Base-by-base conservation (phyloP, 495 filamentous ascomycete genomes). In the Neurospora africana region DNA sequence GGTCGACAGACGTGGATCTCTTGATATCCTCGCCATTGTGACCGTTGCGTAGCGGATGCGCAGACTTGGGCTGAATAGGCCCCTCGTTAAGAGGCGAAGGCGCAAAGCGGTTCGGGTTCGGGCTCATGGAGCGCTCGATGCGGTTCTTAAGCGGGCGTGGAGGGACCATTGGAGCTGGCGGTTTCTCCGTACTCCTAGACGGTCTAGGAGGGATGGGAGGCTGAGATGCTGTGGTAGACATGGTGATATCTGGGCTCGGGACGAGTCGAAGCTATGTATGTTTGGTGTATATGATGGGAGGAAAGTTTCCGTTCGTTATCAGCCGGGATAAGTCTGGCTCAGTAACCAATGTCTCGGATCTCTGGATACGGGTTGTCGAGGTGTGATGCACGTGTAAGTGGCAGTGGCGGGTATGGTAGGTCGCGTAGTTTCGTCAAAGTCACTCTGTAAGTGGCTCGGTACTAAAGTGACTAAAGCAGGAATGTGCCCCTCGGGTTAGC, bases 71-170 rank as follows among this genome's bases (percentile, higher is more conserved):
- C 21, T 69, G 69, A 70, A 84, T 78, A 21, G 75, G 72, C 70
- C 76, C 77, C 76, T 93, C 92, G 80, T 95, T 94, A 75, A 98
- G 82, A 3, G 94, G 94, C 43, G 94, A 98, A 27, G 90, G 91
- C 17, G 93, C 91, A 80, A 91, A 97, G 78, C 88, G 89, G 74
- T 92, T 89, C 69, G 89, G 88, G 71, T 89, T 86, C 39, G 93
- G 93, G 73, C 93, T 96, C 70, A 89, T 78, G 23, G 93, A 93
- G 79, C 92, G 91, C 72, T 96, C 92, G 69, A 89, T 74, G 73
- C 85, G 89, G 72, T 86, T 87, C 73, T 87, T 86, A 35, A 76
- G 69, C 4, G 93, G 93, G 69, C 94, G 90, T 40, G 93, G 91
- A 68, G 94, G 94, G 47, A 91, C 79, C 75, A 84, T 83, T 47